Evolutionary conservation across 2,329 filamentous ascomycete species (phyloP).

Genomic region (Neofusicoccum kwambonambiense): DNA sequence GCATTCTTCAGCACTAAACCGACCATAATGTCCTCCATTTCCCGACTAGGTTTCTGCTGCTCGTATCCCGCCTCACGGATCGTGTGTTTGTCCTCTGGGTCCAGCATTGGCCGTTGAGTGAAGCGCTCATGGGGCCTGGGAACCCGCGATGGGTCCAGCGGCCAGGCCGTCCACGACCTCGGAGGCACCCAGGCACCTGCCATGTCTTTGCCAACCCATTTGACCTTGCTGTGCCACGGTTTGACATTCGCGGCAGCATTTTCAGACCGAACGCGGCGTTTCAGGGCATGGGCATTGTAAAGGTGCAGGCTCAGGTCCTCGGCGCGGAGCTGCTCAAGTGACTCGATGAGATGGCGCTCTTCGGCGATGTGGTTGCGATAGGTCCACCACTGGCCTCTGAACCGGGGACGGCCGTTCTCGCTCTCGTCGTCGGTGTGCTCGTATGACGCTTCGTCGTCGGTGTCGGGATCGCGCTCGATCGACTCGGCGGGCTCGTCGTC

Average conservation of each 20-base stretch:
- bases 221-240: slow-evolving; percentile 41
- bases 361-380: slow-evolving; percentile 64
- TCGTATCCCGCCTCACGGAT: slow-evolving; percentile 41
- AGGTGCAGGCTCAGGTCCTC: slow-evolving; percentile 73
- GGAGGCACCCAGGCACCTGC: slow-evolving; percentile 45
- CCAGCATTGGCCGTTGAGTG: slow-evolving; percentile 30
- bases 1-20: slow-evolving; percentile 66
- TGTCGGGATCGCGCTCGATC: neutral
- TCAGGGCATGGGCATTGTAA: slow-evolving; percentile 73
- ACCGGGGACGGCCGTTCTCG: slow-evolving; percentile 55
- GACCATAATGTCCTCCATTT: slow-evolving; percentile 68
- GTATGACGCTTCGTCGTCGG: neutral
- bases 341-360: slow-evolving; percentile 62
- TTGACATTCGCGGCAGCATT: slow-evolving; percentile 20
- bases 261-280: slow-evolving; percentile 42
- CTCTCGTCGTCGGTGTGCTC: slow-evolving; percentile 19
- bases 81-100: slow-evolving; percentile 54
- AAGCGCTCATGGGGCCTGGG: slow-evolving; percentile 57
- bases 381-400: slow-evolving; percentile 63
- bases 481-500: neutral
- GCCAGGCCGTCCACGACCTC: slow-evolving; percentile 82
- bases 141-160: slow-evolving; percentile 62
- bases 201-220: slow-evolving; percentile 38
- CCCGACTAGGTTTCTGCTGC: slow-evolving; percentile 54
- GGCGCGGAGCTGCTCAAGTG: slow-evolving; percentile 62